Conservation (phyloP, 805 yeast species). For the Wickerhamomyces rabaulensis region DNA sequence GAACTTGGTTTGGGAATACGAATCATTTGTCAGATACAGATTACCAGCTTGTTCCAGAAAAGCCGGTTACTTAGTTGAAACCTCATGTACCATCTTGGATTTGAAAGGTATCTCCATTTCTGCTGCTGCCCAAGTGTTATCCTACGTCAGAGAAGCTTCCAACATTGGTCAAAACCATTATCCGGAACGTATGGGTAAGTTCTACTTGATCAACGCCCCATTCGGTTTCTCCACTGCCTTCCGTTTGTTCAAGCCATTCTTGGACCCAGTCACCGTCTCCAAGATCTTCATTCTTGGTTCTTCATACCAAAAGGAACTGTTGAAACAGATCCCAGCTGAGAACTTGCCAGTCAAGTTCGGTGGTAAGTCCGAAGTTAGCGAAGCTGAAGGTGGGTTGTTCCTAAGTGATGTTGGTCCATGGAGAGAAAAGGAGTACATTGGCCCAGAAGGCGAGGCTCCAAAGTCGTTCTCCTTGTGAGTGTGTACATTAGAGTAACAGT, state of each 20-base stretch:
- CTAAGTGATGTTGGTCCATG: conserved; percentile 94
- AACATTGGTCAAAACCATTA: conserved; percentile 93
- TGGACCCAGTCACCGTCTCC: conserved; percentile 96
- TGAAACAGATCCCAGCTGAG: conserved; percentile 89
- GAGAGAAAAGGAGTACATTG: conserved; percentile 85
- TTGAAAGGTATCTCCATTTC: conserved; percentile 88
- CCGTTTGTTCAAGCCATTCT: conserved; percentile 83
- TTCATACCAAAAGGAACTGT: conserved; percentile 72
- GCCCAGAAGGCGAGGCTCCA: conserved; percentile 96
- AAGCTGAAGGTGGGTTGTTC: conserved; percentile 73
- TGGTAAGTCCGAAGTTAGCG: conserved; percentile 64
- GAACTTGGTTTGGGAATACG: conserved; percentile 97
- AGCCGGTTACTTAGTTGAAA: conserved; percentile 74
- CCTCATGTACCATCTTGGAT: conserved; percentile 94
- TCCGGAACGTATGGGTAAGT: conserved; percentile 99
- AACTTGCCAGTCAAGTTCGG: conserved; percentile 92
- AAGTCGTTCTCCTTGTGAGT: conserved; percentile 31
- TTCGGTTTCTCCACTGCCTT: conserved; percentile 96
- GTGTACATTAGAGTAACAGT: neutral
- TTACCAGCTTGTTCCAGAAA: conserved; percentile 93
- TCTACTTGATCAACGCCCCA: conserved; percentile 93
- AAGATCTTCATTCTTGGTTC: conserved; percentile 86
- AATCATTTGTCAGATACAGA: conserved; percentile 76
- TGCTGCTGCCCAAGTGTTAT: conserved; percentile 77
- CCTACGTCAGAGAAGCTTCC: conserved; percentile 90